These are phyloP conservation scores for Colletotrichum sp. DNA, from an alignment of 2,329 filamentous ascomycete genomes.

Conservation along the genomic window DNA sequence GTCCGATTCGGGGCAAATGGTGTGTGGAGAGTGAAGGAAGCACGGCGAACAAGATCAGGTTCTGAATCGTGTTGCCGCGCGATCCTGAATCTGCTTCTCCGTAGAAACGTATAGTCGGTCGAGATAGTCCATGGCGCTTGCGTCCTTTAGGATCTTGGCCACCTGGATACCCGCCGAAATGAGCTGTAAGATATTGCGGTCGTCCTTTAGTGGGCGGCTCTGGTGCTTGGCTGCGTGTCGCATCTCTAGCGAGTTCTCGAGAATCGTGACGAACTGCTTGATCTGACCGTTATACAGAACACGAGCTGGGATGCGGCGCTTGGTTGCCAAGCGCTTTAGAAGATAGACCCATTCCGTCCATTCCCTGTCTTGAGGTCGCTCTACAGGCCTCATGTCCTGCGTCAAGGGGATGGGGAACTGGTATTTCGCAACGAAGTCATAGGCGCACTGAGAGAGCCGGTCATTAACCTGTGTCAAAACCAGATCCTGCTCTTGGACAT, in stretches of 20 bases:
- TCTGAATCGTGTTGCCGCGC: conserved; percentile 51
- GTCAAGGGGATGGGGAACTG: conserved; percentile 88
- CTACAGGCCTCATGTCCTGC: conserved; percentile 79
- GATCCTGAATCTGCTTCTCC: conserved; percentile 78
- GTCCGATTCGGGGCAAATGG: neutral
- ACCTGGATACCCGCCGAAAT: conserved; percentile 89
- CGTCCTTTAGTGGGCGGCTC: conserved; percentile 83
- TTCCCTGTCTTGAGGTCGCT: conserved; percentile 77
- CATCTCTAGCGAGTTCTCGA: conserved; percentile 90
- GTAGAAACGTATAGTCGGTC: conserved; percentile 83
- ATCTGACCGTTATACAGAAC: conserved; percentile 90
- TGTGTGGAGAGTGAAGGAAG: neutral
- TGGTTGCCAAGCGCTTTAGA: conserved; percentile 83
- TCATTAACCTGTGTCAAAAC: conserved; percentile 84
- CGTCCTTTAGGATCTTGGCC: conserved; percentile 85
- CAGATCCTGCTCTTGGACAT: conserved; percentile 83
- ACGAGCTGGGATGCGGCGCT: conserved; percentile 81
- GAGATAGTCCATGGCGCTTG: conserved; percentile 81
- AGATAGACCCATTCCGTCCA: conserved; percentile 95
- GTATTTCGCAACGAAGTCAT: conserved; percentile 90
- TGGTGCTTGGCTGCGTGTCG: conserved; percentile 84
- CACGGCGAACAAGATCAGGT: conserved; percentile 22
- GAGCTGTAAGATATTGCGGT: conserved; percentile 85
- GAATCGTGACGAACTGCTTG: conserved; percentile 86
- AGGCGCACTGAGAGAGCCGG: conserved; percentile 82